These are phyloP conservation scores for Mrakia frigida DNA, from an alignment of 768 basidiomycete species.

Conservation along the genomic window DNA sequence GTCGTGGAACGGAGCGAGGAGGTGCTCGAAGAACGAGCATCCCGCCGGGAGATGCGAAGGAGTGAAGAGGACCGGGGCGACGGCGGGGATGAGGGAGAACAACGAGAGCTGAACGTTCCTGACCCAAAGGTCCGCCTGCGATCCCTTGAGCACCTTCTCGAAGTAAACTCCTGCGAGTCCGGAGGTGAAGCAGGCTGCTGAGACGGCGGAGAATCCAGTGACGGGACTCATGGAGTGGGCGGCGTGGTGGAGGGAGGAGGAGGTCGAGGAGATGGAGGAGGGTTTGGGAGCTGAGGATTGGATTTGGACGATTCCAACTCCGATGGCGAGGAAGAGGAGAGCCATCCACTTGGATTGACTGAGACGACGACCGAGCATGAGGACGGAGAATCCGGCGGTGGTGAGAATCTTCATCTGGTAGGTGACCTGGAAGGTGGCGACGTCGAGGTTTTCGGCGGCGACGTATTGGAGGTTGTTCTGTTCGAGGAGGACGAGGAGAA, in stretches of 20 bases:
- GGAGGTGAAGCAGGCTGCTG: constrained; percentile 86
- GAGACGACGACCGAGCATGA: constrained; percentile 71
- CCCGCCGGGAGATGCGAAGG: constrained; percentile 10
- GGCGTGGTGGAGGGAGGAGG: too few relatives aligned
- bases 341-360: constrained; percentile 74
- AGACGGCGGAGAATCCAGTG: constrained; percentile 84
- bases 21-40: not conserved
- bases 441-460: constrained; percentile 86
- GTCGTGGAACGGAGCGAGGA: constrained; percentile 60
- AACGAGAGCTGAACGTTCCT: constrained; percentile 93
- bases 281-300: constrained; percentile 51
- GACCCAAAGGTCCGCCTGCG: constrained; percentile 92
- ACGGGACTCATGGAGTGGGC: constrained; percentile 61
- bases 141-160: constrained; percentile 57
- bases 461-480: constrained; percentile 95
- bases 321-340: constrained; percentile 74
- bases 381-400: constrained; percentile 80
- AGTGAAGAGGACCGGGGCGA: constrained; percentile 64
- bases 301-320: constrained; percentile 87
- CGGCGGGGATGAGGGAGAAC: constrained; percentile 85
- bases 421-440: constrained; percentile 92
- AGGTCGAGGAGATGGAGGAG: not conserved
- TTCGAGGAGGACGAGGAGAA: not conserved
- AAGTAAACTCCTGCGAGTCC: constrained; percentile 97
- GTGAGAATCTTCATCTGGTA: constrained; percentile 98